Conservation (phyloP, 2,329 filamentous ascomycete genomes). For the Aspergillus sp. region DNA sequence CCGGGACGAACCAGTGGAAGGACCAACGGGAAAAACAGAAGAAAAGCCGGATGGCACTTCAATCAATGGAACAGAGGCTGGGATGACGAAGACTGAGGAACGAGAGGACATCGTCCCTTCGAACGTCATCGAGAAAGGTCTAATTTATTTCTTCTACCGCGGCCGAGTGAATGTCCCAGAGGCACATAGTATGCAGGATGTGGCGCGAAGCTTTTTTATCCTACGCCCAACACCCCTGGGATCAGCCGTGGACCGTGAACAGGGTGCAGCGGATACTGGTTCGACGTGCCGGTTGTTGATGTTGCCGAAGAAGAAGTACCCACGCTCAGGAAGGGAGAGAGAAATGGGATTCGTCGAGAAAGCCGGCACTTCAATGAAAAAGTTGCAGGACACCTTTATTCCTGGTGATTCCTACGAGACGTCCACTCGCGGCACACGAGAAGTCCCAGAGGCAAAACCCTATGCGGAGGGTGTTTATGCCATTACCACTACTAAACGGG, state of each 20-base stretch:
- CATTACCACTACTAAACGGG: constrained; percentile 68
- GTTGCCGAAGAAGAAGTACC: constrained; percentile 81
- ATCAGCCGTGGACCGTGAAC: constrained; percentile 59
- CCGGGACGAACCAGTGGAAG: constrained; percentile 9
- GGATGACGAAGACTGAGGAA: constrained; percentile 51
- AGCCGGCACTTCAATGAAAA: constrained; percentile 61
- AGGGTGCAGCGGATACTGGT: constrained; percentile 55
- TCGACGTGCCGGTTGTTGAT: constrained; percentile 70
- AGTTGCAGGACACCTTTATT: constrained; percentile 73
- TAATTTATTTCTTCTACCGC: constrained; percentile 89
- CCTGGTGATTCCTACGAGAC: constrained; percentile 68
- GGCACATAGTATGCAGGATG: constrained; percentile 67
- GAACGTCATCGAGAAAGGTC: constrained; percentile 78
- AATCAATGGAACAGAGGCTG: constrained; percentile 29
- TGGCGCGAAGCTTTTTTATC: constrained; percentile 77
- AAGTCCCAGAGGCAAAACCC: constrained; percentile 67
- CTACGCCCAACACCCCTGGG: constrained; percentile 70
- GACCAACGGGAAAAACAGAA: constrained; percentile 5
- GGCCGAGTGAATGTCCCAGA: constrained; percentile 72
- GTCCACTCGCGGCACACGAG: constrained; percentile 69
- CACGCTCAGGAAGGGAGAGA: constrained; percentile 64
- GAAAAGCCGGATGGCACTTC: constrained; percentile 7
- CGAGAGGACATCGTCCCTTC: constrained; percentile 55
- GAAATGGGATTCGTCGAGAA: constrained; percentile 87
- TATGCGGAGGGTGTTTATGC: constrained; percentile 86